Base-by-base conservation (phyloP, 192 early-diverging fungal genomes). In the Podila clonocystis region DNA sequence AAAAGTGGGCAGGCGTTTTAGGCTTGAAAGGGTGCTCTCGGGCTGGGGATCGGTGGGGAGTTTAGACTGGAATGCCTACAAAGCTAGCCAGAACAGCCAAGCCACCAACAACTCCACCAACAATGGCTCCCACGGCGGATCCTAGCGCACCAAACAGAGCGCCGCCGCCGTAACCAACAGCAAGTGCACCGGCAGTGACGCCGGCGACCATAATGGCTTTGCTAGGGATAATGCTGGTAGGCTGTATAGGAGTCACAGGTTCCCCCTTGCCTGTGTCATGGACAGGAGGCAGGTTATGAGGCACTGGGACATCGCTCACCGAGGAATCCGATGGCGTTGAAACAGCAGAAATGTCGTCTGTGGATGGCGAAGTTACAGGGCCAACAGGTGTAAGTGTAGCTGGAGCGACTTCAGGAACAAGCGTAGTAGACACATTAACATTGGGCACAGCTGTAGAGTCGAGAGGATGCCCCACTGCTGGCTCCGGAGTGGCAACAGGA, bases 41-140 rank as follows among this genome's bases (percentile, higher is more conserved):
- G 38, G 11, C 15, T 45, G 12, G 41, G 11, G 41, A 45, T 45
- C 13, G 41, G 13, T 9, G 34, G 41, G 17, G 41, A 13, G 41
- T 45, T 20, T 63, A 72, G 33, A 72, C 62, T 12, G 70, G 70
- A 15, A 64, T 4, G 19, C 70, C 70, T 26, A 38, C 4, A 8
- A 57, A 34, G 28, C 33, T 26, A 9, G 34, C 2, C 12, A 72
- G 15, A 2, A 63, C 62, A 30, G 70, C 70, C 28, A 72, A 3
- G 2, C 62, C 36, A 0, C 70, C 70, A 20, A 72, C 15, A 9
- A 72, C 24, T 50, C 70, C 70, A 6, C 70, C 70, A 63, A 72
- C 9, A 22, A 72, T 36, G 9, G 70, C 70, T 26, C 70, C 70
- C 28, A 72, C 1, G 19, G 30, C 48, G 12, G 59, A 36, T 22